These are phyloP conservation scores for Spergularia marina DNA, from an alignment of 148 eudicot genomes.

Conservation along the genomic window DNA sequence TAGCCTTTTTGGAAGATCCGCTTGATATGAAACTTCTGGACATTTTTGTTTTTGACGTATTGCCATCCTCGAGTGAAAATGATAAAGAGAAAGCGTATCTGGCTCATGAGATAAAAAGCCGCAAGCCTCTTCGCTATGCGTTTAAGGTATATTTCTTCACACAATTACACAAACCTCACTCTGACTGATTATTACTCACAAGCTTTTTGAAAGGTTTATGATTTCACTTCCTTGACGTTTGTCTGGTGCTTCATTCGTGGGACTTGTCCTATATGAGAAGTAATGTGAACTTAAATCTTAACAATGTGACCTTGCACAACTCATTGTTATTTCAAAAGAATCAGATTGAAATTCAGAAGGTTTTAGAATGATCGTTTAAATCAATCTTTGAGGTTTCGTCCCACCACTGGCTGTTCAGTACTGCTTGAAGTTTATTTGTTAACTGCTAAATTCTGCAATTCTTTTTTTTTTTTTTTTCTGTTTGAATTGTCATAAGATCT, in stretches of 20 bases:
- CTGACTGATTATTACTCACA: neutral
- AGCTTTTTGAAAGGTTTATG: neutral
- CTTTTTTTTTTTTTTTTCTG: conserved; percentile 16
- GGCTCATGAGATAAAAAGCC: conserved; percentile 80
- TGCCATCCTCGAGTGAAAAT: conserved; percentile 66
- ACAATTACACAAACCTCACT: neutral
- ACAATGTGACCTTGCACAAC: neutral
- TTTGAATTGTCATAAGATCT: conserved; percentile 48
- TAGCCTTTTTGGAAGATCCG: conserved; percentile 92
- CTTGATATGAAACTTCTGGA: conserved; percentile 71
- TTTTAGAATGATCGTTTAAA: neutral
- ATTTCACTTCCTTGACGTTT: neutral
- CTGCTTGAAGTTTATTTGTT: neutral
- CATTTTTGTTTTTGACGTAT: conserved; percentile 82
- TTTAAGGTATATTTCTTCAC: conserved; percentile 54
- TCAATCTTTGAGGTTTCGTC: neutral
- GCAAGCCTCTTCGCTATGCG: conserved; percentile 70
- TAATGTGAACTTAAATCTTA: neutral
- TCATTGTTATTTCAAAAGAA: neutral
- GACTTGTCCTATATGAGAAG: neutral
- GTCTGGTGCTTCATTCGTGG: neutral
- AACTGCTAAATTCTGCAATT: conserved; percentile 3
- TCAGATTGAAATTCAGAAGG: neutral
- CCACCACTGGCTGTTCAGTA: neutral
- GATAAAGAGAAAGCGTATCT: conserved; percentile 66